Evolutionary conservation across 1,284 basidiomycete genomes (phyloP).

Genomic region (Ustilago esculenta): DNA sequence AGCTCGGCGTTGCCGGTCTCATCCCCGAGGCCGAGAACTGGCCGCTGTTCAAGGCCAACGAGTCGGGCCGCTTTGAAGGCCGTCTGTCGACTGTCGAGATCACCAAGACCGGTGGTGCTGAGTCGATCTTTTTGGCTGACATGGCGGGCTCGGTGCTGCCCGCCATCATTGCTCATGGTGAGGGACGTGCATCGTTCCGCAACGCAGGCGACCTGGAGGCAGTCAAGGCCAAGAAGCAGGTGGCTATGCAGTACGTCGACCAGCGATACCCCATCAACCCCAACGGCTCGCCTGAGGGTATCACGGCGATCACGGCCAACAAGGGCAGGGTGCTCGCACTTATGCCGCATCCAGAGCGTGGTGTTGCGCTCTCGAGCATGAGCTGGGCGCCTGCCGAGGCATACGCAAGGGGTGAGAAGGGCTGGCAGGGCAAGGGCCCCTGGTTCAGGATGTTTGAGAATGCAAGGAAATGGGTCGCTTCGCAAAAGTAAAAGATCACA

Average conservation of each 20-base stretch:
- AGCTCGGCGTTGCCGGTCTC: slow-evolving; percentile 75
- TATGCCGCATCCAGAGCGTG: slow-evolving; percentile 79
- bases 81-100: slow-evolving; percentile 84
- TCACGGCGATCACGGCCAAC: slow-evolving; percentile 86
- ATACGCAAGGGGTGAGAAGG: slow-evolving; percentile 14
- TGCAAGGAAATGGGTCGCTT: slow-evolving; percentile 71
- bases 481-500: slow-evolving; percentile 3
- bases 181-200: slow-evolving; percentile 83
- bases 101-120: slow-evolving; percentile 67
- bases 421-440: slow-evolving; percentile 76
- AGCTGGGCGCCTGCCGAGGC: slow-evolving; percentile 62
- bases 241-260: slow-evolving; percentile 62
- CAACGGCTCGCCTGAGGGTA: slow-evolving; percentile 86
- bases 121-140: slow-evolving; percentile 85
- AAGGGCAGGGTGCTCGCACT: slow-evolving; percentile 88
- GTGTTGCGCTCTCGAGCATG: slow-evolving; percentile 62
- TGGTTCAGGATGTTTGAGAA: slow-evolving; percentile 97
- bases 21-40: slow-evolving; percentile 86
- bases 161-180: slow-evolving; percentile 94
- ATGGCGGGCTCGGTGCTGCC: slow-evolving; percentile 89
- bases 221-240: slow-evolving; percentile 32
- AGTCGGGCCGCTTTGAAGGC: slow-evolving; percentile 89
- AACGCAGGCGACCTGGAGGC: slow-evolving; percentile 24
- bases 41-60: slow-evolving; percentile 91
- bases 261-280: slow-evolving; percentile 74